A percentile compares a stretch with the other conserved stretches of the same genome.
phyloP scores from a whole-genome alignment of 352 stramenopile genomes.

The Pythium scleroteichum region DNA sequence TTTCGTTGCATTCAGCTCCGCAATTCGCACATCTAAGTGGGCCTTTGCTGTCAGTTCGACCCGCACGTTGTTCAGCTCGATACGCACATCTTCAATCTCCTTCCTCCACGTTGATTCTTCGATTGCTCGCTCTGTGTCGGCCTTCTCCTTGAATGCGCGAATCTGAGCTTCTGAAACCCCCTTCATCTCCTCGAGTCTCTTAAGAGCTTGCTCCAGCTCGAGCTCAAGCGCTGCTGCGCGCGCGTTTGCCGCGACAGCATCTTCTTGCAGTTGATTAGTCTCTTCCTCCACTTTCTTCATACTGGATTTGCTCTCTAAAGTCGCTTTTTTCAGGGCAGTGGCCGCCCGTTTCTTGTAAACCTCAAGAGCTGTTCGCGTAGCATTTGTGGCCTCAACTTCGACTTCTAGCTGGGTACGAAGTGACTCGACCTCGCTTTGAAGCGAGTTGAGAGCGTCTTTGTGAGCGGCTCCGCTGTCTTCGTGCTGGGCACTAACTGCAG shows the following conservation, averaged over 20 bases:
- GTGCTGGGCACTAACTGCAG: constrained; percentile 13
- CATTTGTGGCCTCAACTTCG: constrained; percentile 52
- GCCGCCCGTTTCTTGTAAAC: constrained; percentile 81
- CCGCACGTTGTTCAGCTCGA: constrained; percentile 37
- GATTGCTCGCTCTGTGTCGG: constrained; percentile 35
- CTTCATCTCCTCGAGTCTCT: constrained; percentile 4
- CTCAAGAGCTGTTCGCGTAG: constrained; percentile 60
- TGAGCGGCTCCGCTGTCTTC: constrained; percentile 1
- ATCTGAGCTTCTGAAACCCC: constrained; percentile 14
- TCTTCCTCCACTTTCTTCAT: constrained; percentile 52
- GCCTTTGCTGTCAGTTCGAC: constrained; percentile 28
- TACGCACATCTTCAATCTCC: constrained; percentile 36
- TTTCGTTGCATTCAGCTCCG: constrained; percentile 37
- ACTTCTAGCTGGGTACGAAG: constrained; percentile 37
- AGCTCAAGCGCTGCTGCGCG: constrained; percentile 24
- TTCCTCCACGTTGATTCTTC: constrained; percentile 28
- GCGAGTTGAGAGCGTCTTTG: constrained; percentile 7
- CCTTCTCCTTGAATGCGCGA: constrained; percentile 17
- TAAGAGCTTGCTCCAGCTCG: constrained; percentile 16
- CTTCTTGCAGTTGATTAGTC: constrained; percentile 45
- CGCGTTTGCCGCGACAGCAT: constrained; percentile 42
- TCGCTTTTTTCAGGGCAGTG: constrained; percentile 77
- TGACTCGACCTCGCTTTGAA: constrained; percentile 16
- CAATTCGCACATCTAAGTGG: constrained; percentile 40
- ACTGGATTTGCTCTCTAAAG: constrained; percentile 59